A percentile compares a stretch with the other conserved stretches of the same genome.
Evolutionary conservation across 1,139 yeast genomes (phyloP).

Genomic region (Hansenula lynferdii): DNA sequence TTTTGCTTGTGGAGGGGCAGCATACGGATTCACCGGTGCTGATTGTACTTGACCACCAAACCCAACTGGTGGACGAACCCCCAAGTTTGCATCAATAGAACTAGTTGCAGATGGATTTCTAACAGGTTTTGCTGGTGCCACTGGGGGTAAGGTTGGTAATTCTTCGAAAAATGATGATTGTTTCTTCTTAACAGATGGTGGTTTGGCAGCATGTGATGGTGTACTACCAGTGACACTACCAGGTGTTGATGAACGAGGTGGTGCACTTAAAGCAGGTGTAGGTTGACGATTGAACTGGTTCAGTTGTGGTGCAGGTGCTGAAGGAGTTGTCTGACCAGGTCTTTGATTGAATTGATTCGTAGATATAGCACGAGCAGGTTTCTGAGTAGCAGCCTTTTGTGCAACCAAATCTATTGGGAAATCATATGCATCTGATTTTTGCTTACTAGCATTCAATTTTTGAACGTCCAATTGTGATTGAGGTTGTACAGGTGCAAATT

Average conservation of each 20-base stretch:
- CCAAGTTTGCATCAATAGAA: not conserved
- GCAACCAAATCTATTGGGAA: conserved; percentile 63
- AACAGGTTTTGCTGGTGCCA: conserved; percentile 13
- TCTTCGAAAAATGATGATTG: conserved; percentile 52
- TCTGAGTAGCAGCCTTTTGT: conserved; percentile 30
- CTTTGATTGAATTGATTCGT: conserved; percentile 4
- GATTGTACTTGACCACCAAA: conserved; percentile 8
- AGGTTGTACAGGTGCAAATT: conserved; percentile 2
- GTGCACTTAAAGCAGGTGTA: conserved; percentile 1
- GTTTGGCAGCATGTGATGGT: conserved; percentile 11
- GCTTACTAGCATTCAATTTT: conserved; percentile 41
- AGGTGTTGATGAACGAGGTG: not conserved
- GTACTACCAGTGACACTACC: conserved; percentile 13
- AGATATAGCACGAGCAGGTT: conserved; percentile 24
- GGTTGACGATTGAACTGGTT: conserved; percentile 5
- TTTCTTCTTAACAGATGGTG: conserved; percentile 17
- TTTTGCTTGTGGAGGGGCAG: conserved; percentile 10
- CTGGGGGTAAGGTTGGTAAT: conserved; percentile 32
- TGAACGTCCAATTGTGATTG: conserved; percentile 23
- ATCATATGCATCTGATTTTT: conserved; percentile 73
- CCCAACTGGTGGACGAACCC: conserved; percentile 4
- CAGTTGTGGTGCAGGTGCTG: not conserved
- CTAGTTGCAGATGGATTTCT: conserved; percentile 5
- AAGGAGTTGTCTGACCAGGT: not conserved
- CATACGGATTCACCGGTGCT: conserved; percentile 7